Percentiles rank a stretch among this genome's conserved stretches.
phyloP scores from a whole-genome alignment of 768 basidiomycete species.

The Dendrothele bispora region DNA sequence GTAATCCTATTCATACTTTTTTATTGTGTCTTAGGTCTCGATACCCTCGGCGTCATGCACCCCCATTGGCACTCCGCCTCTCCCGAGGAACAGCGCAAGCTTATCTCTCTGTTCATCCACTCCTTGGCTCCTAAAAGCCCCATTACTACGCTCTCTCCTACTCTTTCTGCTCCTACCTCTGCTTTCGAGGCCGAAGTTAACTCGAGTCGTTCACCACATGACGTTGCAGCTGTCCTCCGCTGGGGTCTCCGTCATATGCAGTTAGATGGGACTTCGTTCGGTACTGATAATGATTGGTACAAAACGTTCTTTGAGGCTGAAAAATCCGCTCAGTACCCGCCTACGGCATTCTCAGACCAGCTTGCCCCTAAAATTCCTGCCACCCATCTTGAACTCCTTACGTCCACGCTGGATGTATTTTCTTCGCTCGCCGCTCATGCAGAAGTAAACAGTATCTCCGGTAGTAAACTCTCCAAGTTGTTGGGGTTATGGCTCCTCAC shows the following conservation, averaged over 20 bases:
- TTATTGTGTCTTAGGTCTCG: slow-evolving; percentile 53
- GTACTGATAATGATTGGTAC: slow-evolving; percentile 70
- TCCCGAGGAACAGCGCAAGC: slow-evolving; percentile 60
- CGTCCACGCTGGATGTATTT: slow-evolving; percentile 57
- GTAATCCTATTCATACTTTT: slow-evolving; percentile 7
- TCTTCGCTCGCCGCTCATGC: slow-evolving; percentile 71
- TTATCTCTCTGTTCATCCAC: slow-evolving; percentile 72
- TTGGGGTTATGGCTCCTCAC: slow-evolving; percentile 74
- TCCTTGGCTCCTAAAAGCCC: slow-evolving; percentile 53
- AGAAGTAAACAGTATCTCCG: slow-evolving; percentile 72
- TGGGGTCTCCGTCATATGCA: slow-evolving; percentile 79
- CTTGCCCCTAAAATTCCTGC: slow-evolving; percentile 61
- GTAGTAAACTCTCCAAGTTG: slow-evolving; percentile 74
- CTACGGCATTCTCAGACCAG: slow-evolving; percentile 59
- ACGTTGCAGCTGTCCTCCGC: slow-evolving; percentile 76
- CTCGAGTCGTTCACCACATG: slow-evolving; percentile 68
- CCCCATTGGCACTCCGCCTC: slow-evolving; percentile 83
- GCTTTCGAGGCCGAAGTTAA: slow-evolving; percentile 66
- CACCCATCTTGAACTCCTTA: slow-evolving; percentile 58
- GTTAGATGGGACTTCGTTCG: slow-evolving; percentile 60
- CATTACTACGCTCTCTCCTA: slow-evolving; percentile 50
- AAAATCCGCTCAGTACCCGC: slow-evolving; percentile 56
- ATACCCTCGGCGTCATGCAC: slow-evolving; percentile 82
- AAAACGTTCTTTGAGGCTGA: slow-evolving; percentile 60
- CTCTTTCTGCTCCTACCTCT: slow-evolving; percentile 43